Evolutionary conservation across 1,284 basidiomycete genomes (phyloP).

Genomic region (Paramarasmius palmivorus): DNA sequence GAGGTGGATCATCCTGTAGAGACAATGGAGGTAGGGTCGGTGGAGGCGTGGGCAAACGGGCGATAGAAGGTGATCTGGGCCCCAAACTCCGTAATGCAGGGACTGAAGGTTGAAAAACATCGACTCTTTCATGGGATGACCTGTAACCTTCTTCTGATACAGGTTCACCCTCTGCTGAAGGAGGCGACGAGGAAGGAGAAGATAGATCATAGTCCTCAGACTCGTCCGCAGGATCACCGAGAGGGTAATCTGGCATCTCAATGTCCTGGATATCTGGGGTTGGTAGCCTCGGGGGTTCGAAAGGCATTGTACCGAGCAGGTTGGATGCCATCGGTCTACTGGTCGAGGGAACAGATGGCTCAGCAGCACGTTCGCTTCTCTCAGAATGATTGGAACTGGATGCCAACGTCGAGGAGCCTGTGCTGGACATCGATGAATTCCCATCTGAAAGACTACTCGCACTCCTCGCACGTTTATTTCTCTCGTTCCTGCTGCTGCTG

Average conservation of each 20-base stretch:
- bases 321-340: constrained; percentile 16
- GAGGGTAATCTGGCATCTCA: constrained; percentile 45
- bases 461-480: constrained; percentile 47
- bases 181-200: constrained; percentile 16
- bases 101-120: constrained; percentile 52
- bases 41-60: constrained; percentile 26
- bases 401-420: constrained; percentile 27
- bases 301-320: constrained; percentile 14
- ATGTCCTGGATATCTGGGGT: constrained; percentile 47
- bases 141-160: constrained; percentile 38
- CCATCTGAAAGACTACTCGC: constrained; percentile 38
- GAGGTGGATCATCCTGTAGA: constrained; percentile 17
- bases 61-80: constrained; percentile 29
- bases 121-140: constrained; percentile 51
- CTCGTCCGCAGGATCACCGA: constrained; percentile 18
- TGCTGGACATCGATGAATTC: constrained; percentile 25
- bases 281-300: constrained; percentile 36
- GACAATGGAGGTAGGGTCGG: constrained; percentile 36
- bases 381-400: constrained; percentile 23
- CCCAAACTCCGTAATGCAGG: constrained; percentile 30
- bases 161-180: constrained; percentile 6
- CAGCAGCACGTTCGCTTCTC: constrained; percentile 6
- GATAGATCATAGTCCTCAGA: constrained; percentile 18
- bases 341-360: constrained; percentile 19
- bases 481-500: constrained; percentile 35